Evolutionary conservation across 306 rosid species (phyloP).

Genomic region (Glycyrrhiza uralensis): DNA sequence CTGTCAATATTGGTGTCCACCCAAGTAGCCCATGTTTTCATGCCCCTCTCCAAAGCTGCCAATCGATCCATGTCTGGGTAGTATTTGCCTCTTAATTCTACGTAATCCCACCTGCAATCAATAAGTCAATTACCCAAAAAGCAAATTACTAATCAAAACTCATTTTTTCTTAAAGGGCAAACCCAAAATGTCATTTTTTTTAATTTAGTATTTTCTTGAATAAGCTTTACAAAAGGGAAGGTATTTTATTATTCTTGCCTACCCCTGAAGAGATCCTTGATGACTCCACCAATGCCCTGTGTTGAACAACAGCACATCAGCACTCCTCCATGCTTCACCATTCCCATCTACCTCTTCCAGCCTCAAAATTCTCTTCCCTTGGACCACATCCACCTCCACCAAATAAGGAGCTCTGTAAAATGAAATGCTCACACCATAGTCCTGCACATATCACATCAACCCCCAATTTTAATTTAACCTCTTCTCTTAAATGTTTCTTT

Average conservation of each 20-base stretch:
- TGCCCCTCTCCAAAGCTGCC: conserved; percentile 78
- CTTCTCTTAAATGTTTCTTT: conserved; percentile 19
- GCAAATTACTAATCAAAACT: not conserved
- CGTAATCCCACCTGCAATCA: conserved; percentile 89
- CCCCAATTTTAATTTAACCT: not conserved
- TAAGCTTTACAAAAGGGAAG: not conserved
- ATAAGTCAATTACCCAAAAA: conserved; percentile 4
- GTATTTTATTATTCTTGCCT: conserved; percentile 10
- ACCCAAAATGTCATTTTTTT: not conserved
- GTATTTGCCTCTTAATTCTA: conserved; percentile 68
- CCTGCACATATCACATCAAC: conserved; percentile 57
- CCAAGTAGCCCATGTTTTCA: conserved; percentile 95
- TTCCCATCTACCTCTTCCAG: conserved; percentile 64
- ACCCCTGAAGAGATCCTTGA: conserved; percentile 86
- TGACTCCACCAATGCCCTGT: conserved; percentile 99
- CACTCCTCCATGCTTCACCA: conserved; percentile 61
- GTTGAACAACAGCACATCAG: conserved; percentile 80
- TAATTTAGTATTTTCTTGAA: not conserved
- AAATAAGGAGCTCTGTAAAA: conserved; percentile 72
- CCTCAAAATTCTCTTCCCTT: conserved; percentile 72
- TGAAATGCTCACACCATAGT: conserved; percentile 63
- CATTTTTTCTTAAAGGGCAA: not conserved
- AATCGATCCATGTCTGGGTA: conserved; percentile 78
- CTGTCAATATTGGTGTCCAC: conserved; percentile 67
- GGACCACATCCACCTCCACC: conserved; percentile 62